Percentiles rank a stretch among this genome's conserved stretches.
phyloP scores from a whole-genome alignment of 2,329 filamentous ascomycete genomes.

The Alternaria metachromatica region DNA sequence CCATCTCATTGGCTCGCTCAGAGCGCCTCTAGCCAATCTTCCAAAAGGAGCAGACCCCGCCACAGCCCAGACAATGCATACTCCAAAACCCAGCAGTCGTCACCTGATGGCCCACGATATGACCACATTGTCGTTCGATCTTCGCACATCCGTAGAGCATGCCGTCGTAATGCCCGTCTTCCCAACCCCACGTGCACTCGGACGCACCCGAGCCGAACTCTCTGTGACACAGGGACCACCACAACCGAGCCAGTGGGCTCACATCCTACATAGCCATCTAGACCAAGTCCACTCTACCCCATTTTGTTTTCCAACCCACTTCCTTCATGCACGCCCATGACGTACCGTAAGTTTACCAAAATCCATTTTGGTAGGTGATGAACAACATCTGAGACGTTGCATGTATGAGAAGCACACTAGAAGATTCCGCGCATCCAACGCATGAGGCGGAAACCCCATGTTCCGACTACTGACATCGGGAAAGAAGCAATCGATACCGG shows the following conservation, averaged over 20 bases:
- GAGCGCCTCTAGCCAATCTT: slow-evolving; percentile 30
- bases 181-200: slow-evolving; percentile 24
- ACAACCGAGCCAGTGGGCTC: slow-evolving; percentile 16
- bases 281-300: slow-evolving; percentile 7
- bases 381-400: slow-evolving; percentile 33
- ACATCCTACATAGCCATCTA: slow-evolving; percentile 9
- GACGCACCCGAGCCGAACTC: slow-evolving; percentile 23
- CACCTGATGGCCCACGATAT: not conserved
- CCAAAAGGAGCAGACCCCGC: slow-evolving; percentile 24
- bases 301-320: slow-evolving; percentile 21
- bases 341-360: slow-evolving; percentile 24
- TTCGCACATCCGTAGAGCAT: not conserved
- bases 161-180: slow-evolving; percentile 14
- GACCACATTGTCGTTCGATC: not conserved
- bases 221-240: slow-evolving; percentile 29
- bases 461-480: slow-evolving; percentile 36
- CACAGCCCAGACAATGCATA: slow-evolving; percentile 14
- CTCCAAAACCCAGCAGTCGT: not conserved
- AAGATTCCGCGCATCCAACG: slow-evolving; percentile 37
- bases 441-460: slow-evolving; percentile 41
- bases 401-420: slow-evolving; percentile 37
- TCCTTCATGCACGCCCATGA: slow-evolving; percentile 20
- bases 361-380: slow-evolving; percentile 13
- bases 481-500: slow-evolving; percentile 33
- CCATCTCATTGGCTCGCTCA: slow-evolving; percentile 34